Conservation (phyloP, 2,329 filamentous ascomycete genomes). For the Cordyceps cicadae region DNA sequence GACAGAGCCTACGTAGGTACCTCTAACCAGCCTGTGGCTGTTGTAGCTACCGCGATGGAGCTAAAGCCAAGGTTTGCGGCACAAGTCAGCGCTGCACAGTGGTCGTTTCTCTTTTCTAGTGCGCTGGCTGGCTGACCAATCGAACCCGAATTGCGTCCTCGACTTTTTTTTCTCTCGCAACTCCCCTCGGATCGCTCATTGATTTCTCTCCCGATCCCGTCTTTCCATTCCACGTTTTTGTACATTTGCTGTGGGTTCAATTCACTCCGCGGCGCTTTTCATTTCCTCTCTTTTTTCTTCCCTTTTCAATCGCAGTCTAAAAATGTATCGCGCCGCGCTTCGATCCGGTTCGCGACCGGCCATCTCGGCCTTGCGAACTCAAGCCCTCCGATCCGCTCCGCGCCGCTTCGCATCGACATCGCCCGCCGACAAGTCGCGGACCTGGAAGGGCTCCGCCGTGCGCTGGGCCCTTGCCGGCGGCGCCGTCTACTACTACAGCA, state of each 20-base stretch:
- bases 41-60: neutral
- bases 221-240: neutral
- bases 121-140: conserved; percentile 11
- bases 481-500: conserved; percentile 90
- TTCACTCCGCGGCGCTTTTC: neutral
- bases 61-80: no score
- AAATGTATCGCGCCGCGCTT: conserved; percentile 46
- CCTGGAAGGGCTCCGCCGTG: conserved; percentile 68
- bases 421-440: conserved; percentile 58
- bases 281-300: conserved; percentile 9
- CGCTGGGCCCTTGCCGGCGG: conserved; percentile 70
- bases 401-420: conserved; percentile 43
- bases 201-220: neutral
- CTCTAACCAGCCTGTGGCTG: no score
- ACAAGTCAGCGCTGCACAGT: neutral
- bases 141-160: neutral
- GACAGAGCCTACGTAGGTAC: no score
- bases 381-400: conserved; percentile 29
- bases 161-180: conserved; percentile 4
- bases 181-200: neutral
- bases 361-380: conserved; percentile 33
- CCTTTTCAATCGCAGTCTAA: conserved; percentile 1
- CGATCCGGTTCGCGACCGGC: conserved; percentile 39
- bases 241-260: conserved; percentile 1
- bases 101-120: neutral